Evolutionary conservation across 768 basidiomycete genomes (phyloP), one percentile per base, ranked within the genome.

Genomic region (Russula dissimulans): DNA sequence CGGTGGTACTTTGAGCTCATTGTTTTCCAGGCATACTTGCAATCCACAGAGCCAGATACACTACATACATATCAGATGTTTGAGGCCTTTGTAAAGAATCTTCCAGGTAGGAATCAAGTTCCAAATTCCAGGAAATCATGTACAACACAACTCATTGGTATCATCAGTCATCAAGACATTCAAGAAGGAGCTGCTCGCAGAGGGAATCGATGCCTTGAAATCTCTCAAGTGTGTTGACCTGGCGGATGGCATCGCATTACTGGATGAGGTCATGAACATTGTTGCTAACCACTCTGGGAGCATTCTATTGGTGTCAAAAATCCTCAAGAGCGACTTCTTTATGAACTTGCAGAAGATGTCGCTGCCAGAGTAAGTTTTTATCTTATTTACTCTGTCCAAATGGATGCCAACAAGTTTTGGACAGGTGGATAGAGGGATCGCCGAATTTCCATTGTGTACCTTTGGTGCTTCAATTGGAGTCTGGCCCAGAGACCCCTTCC

Each of bases 311-410:
- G 89, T 91, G 1, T 90, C 85, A 5, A 92, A 94, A 1, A 97
- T 98, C 66, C 76, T 98, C 68, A 99, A 99, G 76, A 91, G 89
- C 67, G 92, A 94, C 69, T 92, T 93, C 78, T 95, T 95, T 78
- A 84, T 84, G 6, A 91, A 91, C 69, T 70, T 98, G 36, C 97
- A 98, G 74, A 98, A 97, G 76, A 92, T 97, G 85, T 90, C 91
- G 4, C 76, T 99, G 3, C 90, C 94, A 0, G 97, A 98, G 89
- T 95, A 62, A 62, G 86, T 75, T 36, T 9, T 36, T 36, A 9
- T 3, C 26, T 65, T 22, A 57, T 53, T 31, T 3, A 22, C 14
- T 1, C 56, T 62, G 12, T 38, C 14, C 14, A 1, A 22, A 36
- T 45, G 14, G 26, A 32, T 7, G 29, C 11, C 42, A 26, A 54